Conservation (phyloP, 2,329 filamentous ascomycete species). For the Nemania bipapillata region DNA sequence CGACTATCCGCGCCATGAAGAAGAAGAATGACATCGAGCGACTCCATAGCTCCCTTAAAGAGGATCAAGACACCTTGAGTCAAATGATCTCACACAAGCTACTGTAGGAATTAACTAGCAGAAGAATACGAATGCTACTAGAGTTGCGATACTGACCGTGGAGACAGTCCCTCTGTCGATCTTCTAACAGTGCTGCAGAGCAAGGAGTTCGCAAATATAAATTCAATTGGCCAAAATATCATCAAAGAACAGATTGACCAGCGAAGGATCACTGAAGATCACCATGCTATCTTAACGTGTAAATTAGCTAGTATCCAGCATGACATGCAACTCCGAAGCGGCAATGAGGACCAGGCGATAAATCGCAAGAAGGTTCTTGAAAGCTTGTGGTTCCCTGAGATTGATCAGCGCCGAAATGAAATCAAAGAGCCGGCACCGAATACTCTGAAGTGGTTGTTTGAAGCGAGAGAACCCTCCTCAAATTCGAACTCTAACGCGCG, state of each 20-base stretch:
- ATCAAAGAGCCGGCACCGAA: slow-evolving; percentile 27
- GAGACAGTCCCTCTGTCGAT: slow-evolving; percentile 7
- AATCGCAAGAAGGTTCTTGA: slow-evolving; percentile 11
- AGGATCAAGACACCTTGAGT: slow-evolving; percentile 11
- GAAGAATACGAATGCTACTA: neutral
- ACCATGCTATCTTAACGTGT: neutral
- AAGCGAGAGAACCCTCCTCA: no score
- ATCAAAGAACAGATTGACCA: slow-evolving; percentile 9
- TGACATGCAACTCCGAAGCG: neutral
- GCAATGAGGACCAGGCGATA: neutral
- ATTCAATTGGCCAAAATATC: slow-evolving; percentile 7
- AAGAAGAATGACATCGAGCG: slow-evolving; percentile 5
- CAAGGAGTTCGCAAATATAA: slow-evolving; percentile 18
- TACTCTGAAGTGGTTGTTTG: slow-evolving; percentile 27
- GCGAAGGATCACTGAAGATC: neutral
- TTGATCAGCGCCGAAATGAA: slow-evolving; percentile 21
- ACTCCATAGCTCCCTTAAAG: slow-evolving; percentile 22
- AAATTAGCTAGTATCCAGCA: slow-evolving; percentile 6
- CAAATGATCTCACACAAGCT: slow-evolving; percentile 16
- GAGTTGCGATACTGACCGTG: neutral
- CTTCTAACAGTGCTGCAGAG: slow-evolving; percentile 9
- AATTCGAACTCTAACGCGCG: neutral
- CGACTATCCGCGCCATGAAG: neutral
- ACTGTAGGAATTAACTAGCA: slow-evolving; percentile 10
- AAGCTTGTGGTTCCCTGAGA: slow-evolving; percentile 26